These are phyloP conservation scores for Aspergillus calidoustus DNA, from an alignment of 2,329 filamentous ascomycete species.

Conservation along the genomic window DNA sequence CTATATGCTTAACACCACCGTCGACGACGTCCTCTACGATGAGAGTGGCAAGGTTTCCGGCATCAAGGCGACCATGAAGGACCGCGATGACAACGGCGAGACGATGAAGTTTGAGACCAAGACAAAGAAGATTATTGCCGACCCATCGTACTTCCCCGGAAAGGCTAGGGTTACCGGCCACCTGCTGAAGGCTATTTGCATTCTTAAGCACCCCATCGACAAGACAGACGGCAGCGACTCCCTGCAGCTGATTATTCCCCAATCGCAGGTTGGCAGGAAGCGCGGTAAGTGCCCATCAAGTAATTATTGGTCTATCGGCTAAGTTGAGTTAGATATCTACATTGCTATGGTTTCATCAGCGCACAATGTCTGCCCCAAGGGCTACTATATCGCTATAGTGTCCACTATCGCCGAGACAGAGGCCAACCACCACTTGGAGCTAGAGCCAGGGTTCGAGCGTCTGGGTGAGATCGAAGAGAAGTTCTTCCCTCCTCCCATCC, in stretches of 20 bases:
- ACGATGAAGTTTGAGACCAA: conserved; percentile 95
- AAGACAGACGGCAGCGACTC: conserved; percentile 90
- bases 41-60: conserved; percentile 78
- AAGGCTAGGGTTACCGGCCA: conserved; percentile 89
- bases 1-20: conserved; percentile 97
- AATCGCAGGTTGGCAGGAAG: conserved; percentile 95
- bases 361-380: conserved; percentile 98
- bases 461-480: conserved; percentile 94
- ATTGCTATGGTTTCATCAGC: conserved; percentile 93
- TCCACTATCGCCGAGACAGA: conserved; percentile 92
- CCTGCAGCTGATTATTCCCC: conserved; percentile 93
- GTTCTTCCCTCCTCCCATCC: conserved; percentile 92
- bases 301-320: conserved; percentile 16
- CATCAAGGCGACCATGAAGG: conserved; percentile 97
- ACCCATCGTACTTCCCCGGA: conserved; percentile 93
- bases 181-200: conserved; percentile 94
- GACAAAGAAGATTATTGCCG: conserved; percentile 92
- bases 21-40: conserved; percentile 89
- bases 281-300: conserved; percentile 67
- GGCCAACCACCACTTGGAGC: conserved; percentile 93
- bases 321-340: conserved; percentile 75
- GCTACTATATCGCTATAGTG: conserved; percentile 98
- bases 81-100: conserved; percentile 72
- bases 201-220: conserved; percentile 91
- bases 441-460: conserved; percentile 88